Evolutionary conservation across 1,284 basidiomycete species (phyloP).

Genomic region (Fomitopsis palustris): DNA sequence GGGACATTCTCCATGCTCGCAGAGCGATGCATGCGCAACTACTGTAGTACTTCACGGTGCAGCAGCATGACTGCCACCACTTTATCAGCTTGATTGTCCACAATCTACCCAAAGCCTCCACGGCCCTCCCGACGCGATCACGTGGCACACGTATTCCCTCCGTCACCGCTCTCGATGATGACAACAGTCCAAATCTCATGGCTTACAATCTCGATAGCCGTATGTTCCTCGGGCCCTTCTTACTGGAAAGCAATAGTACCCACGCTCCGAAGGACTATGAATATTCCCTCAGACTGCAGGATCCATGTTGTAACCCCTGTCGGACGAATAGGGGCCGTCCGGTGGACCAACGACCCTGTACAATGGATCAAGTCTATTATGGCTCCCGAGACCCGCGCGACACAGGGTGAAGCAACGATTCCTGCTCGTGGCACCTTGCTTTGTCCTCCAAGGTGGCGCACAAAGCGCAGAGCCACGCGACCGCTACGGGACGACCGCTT

Average conservation of each 20-base stretch:
- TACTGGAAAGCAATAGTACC: too few species aligned
- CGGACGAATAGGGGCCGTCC: background rate
- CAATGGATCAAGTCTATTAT: background rate
- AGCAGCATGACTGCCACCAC: too few species aligned
- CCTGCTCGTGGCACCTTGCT: background rate
- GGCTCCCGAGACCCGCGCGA: background rate
- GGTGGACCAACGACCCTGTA: background rate
- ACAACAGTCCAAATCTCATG: too few species aligned
- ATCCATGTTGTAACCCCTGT: background rate
- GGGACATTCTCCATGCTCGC: too few species aligned
- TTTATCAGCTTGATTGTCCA: too few species aligned
- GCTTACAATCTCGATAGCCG: too few species aligned
- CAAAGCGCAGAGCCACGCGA: background rate
- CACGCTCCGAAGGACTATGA: too few species aligned
- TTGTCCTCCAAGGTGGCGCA: background rate
- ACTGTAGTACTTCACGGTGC: too few species aligned
- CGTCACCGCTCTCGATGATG: too few species aligned
- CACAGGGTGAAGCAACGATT: background rate
- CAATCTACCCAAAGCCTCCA: too few species aligned
- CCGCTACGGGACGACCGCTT: background rate
- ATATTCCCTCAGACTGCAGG: background rate
- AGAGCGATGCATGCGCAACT: too few species aligned
- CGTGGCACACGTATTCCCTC: background rate
- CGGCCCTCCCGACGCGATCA: background rate
- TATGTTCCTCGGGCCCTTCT: too few species aligned